Percentiles rank a stretch among this genome's conserved stretches.
Evolutionary conservation across 257 asterid genomes (phyloP).

Genomic region (Solanum pennellii): DNA sequence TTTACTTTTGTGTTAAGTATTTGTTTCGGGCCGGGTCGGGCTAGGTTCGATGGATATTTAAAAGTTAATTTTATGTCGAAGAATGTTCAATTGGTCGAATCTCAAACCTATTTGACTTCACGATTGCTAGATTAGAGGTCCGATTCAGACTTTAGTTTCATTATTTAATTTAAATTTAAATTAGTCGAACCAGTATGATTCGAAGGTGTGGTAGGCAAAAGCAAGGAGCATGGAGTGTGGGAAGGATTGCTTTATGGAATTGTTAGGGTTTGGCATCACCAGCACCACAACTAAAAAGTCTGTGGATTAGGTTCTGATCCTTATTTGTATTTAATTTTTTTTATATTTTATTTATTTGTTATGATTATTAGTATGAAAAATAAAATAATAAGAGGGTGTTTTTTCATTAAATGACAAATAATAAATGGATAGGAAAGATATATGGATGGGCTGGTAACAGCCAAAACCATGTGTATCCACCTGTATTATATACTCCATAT

Average conservation of each 20-base stretch:
- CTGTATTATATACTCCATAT: background rate
- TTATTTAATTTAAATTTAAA: background rate
- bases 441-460: conserved; percentile 41
- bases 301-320: conserved; percentile 49
- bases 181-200: background rate
- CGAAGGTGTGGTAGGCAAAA: background rate
- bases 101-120: background rate
- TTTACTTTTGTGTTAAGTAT: background rate
- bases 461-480: conserved; percentile 30
- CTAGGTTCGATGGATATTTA: background rate
- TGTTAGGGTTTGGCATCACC: conserved; percentile 1
- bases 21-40: background rate
- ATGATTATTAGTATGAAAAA: background rate
- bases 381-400: background rate
- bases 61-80: background rate
- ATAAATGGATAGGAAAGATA: conserved; percentile 45
- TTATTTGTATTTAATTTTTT: background rate
- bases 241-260: background rate
- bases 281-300: conserved; percentile 42
- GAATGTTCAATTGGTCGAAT: background rate
- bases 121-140: background rate
- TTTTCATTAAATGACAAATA: conserved; percentile 40
- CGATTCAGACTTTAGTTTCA: background rate
- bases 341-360: background rate
- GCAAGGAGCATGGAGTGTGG: background rate